Evolutionary conservation across 2,329 filamentous ascomycete genomes (phyloP).

Genomic region (Gaeumannomyces tritici): DNA sequence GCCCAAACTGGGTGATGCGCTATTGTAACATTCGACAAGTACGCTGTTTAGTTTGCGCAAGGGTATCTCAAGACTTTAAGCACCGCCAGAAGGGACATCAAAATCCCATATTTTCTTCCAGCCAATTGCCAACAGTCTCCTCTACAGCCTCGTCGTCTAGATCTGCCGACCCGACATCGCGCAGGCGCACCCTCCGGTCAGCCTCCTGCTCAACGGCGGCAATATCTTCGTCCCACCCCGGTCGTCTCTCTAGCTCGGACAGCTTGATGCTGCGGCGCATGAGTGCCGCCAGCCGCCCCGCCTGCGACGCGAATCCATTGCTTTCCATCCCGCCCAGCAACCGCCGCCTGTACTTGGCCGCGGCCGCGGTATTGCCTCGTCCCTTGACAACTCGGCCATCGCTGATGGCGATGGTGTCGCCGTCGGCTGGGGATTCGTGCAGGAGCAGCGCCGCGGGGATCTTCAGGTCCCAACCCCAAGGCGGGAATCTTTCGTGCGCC

Average conservation of each 20-base stretch:
- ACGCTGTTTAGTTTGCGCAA: not conserved
- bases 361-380: not conserved
- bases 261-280: constrained; percentile 40
- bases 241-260: constrained; percentile 32
- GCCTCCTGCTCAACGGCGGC: constrained; percentile 23
- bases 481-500: constrained; percentile 37
- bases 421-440: constrained; percentile 24
- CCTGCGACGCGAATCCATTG: constrained; percentile 37
- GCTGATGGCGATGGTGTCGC: constrained; percentile 3
- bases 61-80: not conserved
- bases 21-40: too few species aligned
- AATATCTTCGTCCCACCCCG: constrained; percentile 29
- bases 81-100: not conserved
- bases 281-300: constrained; percentile 31
- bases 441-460: constrained; percentile 40
- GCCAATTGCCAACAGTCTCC: not conserved
- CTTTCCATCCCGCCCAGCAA: constrained; percentile 7
- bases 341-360: not conserved
- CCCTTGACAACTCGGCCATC: not conserved
- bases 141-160: not conserved
- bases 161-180: constrained; percentile 21
- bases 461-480: constrained; percentile 32
- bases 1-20: too few species aligned
- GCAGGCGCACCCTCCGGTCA: constrained; percentile 25
- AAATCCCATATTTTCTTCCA: not conserved